Base-by-base conservation (phyloP, 805 yeast species). In the Wickerhamiella musiphila region DNA sequence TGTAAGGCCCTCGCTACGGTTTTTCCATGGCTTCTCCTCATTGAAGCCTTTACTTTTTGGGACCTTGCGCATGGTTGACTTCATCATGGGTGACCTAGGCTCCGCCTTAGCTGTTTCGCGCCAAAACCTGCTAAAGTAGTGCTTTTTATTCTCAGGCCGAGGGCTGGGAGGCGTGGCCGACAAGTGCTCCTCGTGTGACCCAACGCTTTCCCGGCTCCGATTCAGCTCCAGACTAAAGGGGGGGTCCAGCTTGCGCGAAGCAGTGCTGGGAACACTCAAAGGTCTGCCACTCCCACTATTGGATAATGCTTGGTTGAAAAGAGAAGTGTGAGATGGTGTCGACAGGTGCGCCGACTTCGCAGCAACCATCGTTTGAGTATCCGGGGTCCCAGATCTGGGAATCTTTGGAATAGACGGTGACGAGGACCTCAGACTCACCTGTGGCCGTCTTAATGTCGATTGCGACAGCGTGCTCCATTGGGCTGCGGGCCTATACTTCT, bases 11-110 rank as follows among this genome's bases (percentile, higher is more conserved):
- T 70, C 78, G 19, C 60, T 60, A 53, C 82, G 95, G 45, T 75
- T 73, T 45, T 84, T 83, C 94, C 95, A 83, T 0, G 96, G 96
- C 52, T 83, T 82, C 37, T 78, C 79, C 46, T 77, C 93, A 48
- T 84, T 76, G 52, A 84, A 83, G 18, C 18, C 12, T 23, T 28
- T 28, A 18, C 53, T 52, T 12, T 58, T 47, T 19, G 53, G 58
- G 37, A 60, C 63, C 33, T 53, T 57, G 16, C 60, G 43, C 48
- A 56, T 46, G 10, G 45, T 41, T 17, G 31, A 37, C 15, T 34
- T 36, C 42, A 41, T 18, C n/a, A 21, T n/a, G 25, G 28, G 17
- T 13, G 34, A 18, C 24, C 35, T 23, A 13, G 26, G 18, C 8
- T 25, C n/a, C n/a, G n/a, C n/a, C n/a, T n/a, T n/a, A n/a, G n/a